phyloP scores from a whole-genome alignment of 345 rosid genomes.

The Brassica cretica region DNA sequence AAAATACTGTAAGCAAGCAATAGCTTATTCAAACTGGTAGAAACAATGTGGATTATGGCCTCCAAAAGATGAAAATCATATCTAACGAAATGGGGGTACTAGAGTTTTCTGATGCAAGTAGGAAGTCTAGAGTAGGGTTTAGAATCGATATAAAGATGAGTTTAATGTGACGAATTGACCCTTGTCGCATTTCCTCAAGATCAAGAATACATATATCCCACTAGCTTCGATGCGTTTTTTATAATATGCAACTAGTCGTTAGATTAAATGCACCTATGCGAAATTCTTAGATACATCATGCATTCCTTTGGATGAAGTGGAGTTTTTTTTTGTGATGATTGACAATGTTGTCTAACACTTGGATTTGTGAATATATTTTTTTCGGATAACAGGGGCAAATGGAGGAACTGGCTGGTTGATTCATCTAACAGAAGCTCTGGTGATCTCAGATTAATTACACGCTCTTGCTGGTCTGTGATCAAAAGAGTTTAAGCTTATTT shows the following conservation, averaged over 20 bases:
- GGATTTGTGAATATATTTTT: background rate
- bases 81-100: background rate
- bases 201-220: background rate
- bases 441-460: background rate
- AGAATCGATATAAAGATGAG: background rate
- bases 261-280: background rate
- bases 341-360: no score
- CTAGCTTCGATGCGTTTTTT: background rate
- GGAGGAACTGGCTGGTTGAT: slow-evolving; percentile 81
- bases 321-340: no score
- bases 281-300: background rate
- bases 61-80: background rate
- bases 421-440: slow-evolving; percentile 31
- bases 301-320: no score
- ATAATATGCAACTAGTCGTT: background rate
- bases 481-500: slow-evolving; percentile 3
- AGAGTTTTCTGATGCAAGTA: background rate
- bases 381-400: slow-evolving; percentile 71
- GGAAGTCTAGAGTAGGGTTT: background rate
- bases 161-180: background rate
- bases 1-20: background rate
- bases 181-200: background rate
- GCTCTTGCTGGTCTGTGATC: background rate
- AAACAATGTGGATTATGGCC: background rate
- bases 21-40: background rate